These are phyloP conservation scores for Sordariomycetes sp. DNA, from an alignment of 2,329 filamentous ascomycete species.

Conservation along the genomic window DNA sequence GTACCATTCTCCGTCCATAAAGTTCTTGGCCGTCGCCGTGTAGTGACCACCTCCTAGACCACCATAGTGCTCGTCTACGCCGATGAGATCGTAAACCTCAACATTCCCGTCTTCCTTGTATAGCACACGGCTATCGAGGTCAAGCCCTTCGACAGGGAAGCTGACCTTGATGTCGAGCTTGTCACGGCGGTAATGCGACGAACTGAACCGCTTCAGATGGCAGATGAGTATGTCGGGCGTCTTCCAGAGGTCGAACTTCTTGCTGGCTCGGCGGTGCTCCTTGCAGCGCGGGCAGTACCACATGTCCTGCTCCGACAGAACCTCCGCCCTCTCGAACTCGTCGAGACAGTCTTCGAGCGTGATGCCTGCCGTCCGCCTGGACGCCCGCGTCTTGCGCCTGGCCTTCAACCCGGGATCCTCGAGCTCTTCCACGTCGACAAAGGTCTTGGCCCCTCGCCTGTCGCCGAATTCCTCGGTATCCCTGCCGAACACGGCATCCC, in stretches of 20 bases:
- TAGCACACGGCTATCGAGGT: slow-evolving; percentile 70
- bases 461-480: slow-evolving; percentile 17
- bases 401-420: slow-evolving; percentile 55
- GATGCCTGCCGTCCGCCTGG: slow-evolving; percentile 49
- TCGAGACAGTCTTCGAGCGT: slow-evolving; percentile 83
- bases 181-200: slow-evolving; percentile 68
- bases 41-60: slow-evolving; percentile 93
- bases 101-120: slow-evolving; percentile 71
- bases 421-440: slow-evolving; percentile 37
- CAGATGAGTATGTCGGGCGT: slow-evolving; percentile 90
- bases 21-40: slow-evolving; percentile 89
- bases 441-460: slow-evolving; percentile 50
- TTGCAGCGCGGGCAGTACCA: slow-evolving; percentile 98
- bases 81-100: slow-evolving; percentile 85
- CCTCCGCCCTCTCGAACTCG: slow-evolving; percentile 89
- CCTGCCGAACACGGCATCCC: slow-evolving; percentile 58
- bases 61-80: slow-evolving; percentile 91
- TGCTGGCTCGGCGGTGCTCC: slow-evolving; percentile 81
- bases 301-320: slow-evolving; percentile 87
- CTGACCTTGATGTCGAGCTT: slow-evolving; percentile 88
- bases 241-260: slow-evolving; percentile 97
- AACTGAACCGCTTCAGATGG: slow-evolving; percentile 92
- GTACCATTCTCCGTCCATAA: slow-evolving; percentile 83
- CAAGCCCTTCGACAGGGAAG: slow-evolving; percentile 80
- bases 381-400: slow-evolving; percentile 53